phyloP scores from a whole-genome alignment of 73 alveolate genomes.

The Tetrahymena elliotti region DNA sequence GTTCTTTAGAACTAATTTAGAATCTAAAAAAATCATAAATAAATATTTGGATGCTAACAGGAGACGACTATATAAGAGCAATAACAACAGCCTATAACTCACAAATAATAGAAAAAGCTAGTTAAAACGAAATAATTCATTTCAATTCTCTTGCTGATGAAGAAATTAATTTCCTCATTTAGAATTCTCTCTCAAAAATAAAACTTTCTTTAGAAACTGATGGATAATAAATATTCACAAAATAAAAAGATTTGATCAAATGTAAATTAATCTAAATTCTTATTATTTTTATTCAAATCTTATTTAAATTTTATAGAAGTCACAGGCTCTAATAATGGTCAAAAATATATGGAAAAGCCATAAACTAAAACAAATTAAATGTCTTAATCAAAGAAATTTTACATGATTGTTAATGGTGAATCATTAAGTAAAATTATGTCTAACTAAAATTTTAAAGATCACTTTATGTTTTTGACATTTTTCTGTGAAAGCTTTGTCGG shows the following conservation, averaged over 20 bases:
- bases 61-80: neutral
- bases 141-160: neutral
- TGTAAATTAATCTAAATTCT: neutral
- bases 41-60: neutral
- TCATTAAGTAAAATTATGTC: neutral
- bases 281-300: neutral
- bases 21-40: neutral
- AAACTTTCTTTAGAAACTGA: neutral
- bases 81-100: neutral
- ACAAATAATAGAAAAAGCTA: neutral
- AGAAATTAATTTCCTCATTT: neutral
- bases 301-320: neutral
- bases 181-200: neutral
- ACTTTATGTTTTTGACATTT: neutral
- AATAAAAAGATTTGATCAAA: neutral
- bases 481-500: neutral
- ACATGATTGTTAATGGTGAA: neutral
- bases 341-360: neutral
- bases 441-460: neutral
- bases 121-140: neutral
- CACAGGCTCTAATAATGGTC: neutral
- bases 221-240: neutral
- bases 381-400: neutral
- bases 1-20: neutral
- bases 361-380: neutral